Base-by-base conservation (phyloP, 345 rosid species). In the Eucalyptus guilfoylei region DNA sequence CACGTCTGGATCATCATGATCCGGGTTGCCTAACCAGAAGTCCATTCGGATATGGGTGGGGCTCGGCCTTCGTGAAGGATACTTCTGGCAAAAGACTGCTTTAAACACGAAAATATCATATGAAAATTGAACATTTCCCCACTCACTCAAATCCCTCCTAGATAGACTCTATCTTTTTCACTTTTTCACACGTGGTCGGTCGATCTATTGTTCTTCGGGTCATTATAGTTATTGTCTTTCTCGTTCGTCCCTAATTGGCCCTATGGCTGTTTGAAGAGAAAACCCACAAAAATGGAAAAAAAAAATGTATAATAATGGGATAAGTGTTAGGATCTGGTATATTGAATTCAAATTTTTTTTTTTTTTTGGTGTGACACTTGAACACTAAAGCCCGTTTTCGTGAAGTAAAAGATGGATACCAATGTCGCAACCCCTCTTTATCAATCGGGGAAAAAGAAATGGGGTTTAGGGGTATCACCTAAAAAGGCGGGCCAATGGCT, bases 401-500 rank as follows among this genome's bases (percentile, higher is more conserved):
- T 60, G 15, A 60, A 60, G 32, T 60, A 60, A 12, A 28, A 60
- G n/a, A 60, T 60, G 67, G 67, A 26, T 28, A 26, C 15, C 67
- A 50, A 50, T 50, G 23, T 50, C 1, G 9, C 54, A 17, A 50
- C 54, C 23, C 54, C 54, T 50, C 23, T 50, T 50, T 50, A 6
- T 50, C 0, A 6, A 9, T 50, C 4, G 54, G 23, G 54, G 23
- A 50, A 50, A 50, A 50, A 17, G 54, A 50, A 50, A 17, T 50
- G 54, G 54, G 55, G 9, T 50, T 50, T 50, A 50, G 0, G 54
- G 55, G 1, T 50, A 50, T 50, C 17, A 50, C 9, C 55, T 52
- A 52, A 52, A 52, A 19, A 52, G 0, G 55, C 10, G 0, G 0
- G 55, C 5, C 55, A 19, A 19, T 52, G 24, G 0, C 1, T 52